phyloP scores from a whole-genome alignment of 1,284 basidiomycete species.

The Apiotrichum domesticum region DNA sequence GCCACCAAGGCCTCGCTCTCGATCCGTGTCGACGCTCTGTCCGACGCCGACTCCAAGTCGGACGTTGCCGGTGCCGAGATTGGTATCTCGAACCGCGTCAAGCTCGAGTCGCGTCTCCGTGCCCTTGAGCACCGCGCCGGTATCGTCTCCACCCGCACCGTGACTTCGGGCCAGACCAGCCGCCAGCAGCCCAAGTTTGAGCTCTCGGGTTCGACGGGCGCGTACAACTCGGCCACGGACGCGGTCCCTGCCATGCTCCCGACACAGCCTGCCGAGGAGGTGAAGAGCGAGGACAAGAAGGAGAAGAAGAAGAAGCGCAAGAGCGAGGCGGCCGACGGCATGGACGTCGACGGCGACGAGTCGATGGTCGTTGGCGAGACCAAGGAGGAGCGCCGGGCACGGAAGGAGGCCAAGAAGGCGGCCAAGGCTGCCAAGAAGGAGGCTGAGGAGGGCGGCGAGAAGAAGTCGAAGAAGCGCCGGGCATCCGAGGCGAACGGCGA shows the following conservation, averaged over 20 bases:
- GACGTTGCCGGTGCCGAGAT: constrained; percentile 72
- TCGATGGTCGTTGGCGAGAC: constrained; percentile 48
- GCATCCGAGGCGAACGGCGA: constrained; percentile 49
- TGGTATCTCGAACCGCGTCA: constrained; percentile 86
- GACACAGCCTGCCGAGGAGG: constrained; percentile 65
- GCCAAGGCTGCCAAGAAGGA: constrained; percentile 13
- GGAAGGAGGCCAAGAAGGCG: constrained; percentile 54
- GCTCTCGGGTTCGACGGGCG: constrained; percentile 61
- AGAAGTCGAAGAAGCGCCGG: constrained; percentile 50
- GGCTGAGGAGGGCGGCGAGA: constrained; percentile 10
- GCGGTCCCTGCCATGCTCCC: constrained; percentile 60
- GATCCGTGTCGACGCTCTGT: constrained; percentile 91
- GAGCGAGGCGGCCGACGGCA: constrained; percentile 52
- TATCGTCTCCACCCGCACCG: constrained; percentile 58
- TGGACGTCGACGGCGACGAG: constrained; percentile 47
- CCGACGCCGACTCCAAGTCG: constrained; percentile 85
- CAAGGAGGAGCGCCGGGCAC: constrained; percentile 55
- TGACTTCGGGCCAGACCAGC: constrained; percentile 53
- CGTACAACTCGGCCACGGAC: constrained; percentile 75
- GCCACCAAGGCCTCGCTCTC: constrained; percentile 95
- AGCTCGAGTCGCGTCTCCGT: constrained; percentile 88
- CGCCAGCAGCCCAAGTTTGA: constrained; percentile 67
- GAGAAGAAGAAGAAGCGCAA: constrained; percentile 64
- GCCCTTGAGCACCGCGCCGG: constrained; percentile 79
- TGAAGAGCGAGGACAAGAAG: constrained; percentile 55